Evolutionary conservation across 2,329 filamentous ascomycete species (phyloP), one percentile per base, ranked within the genome.

Genomic region (Chaetoscypha palmicola): DNA sequence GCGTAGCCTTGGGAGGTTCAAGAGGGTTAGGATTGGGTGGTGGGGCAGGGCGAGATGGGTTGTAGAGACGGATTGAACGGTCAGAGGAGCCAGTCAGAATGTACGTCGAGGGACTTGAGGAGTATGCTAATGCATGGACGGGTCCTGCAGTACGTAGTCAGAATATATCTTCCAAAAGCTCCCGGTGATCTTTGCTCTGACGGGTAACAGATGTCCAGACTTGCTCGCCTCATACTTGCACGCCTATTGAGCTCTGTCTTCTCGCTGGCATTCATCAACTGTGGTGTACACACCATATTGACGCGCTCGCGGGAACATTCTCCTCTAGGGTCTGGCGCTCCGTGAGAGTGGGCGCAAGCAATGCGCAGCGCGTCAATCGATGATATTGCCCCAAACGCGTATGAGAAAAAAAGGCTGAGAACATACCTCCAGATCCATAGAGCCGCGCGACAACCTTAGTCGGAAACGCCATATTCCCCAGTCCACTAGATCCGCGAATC

Each of bases 71-170:
- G 62, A 96, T 81, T 12, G 79, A 75, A 50, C 89, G 86, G 71
- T 96, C 91, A 40, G 86, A 77, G 24, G 83, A 88, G 58, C 91
- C 90, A 26, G 88, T 89, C 47, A 97, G 77, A 61, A 96, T 76
- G 60, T 88, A 88, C 3, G 81, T 83, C 31, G 82, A 83, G 12
- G 83, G 78, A 10, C 76, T 79, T 48, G 81, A 77, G 42, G 83
- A 88, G 66, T 88, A 88, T 41, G 77, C 71, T 42, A 88, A 70
- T 37, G 83, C 77, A 62, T 88, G 85, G 38, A 88, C 73, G 26
- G 84, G 81, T 47, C 80, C 82, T 86, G 57, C 17, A 34, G 37
- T 16, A 17, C 20, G n/a, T n/a, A 21, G 26, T 37, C 17, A 37
- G n/a, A 12, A 28, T 28, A 28, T 12, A 12, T 28, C 12, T n/a